Evolutionary conservation across 2,329 filamentous ascomycete species (phyloP), one percentile per base, ranked within the genome.

Genomic region (Aureobasidium vineae): DNA sequence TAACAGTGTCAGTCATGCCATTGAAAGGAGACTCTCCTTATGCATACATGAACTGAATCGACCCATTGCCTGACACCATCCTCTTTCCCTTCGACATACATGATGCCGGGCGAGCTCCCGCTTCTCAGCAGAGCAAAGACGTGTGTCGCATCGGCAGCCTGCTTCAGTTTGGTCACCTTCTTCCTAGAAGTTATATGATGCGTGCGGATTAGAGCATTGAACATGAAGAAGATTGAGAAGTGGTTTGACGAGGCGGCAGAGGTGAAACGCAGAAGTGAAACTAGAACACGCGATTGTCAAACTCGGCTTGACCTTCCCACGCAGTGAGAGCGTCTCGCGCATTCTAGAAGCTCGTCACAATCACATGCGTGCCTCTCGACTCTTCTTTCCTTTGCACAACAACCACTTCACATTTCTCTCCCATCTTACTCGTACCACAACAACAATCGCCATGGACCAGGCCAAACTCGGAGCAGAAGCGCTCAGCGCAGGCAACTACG

Each of bases 131-230:
- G 78, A 1, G 89, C 85, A 70, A 85, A 88, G 60, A 88, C 84
- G 66, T 86, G 79, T 70, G 85, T 80, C 54, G 84, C 80, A 38
- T 84, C 81, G 7, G 88, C 86, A 2, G 87, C 86, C 75, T 89
- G 88, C 60, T 82, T 85, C 26, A 93, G 81, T 66, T 81, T 81
- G 31, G 81, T 78, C 52, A 88, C 82, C 73, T 93, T 93, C 74
- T 91, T 92, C 70, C 89, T 87, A 0, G 88, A 92, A 4, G 89
- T 92, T 73, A 93, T 92, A 75, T 93, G 90, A 71, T 93, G 90
- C 0, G 90, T 93, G 63, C 89, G 85, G 68, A 93, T 90, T 53
- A 93, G 79, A 36, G 88, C 85, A 73, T 85, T 84, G 73, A 78
- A 83, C 23, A 75, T 63, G 54, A 59, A 59, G 15, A 21, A 45